Evolutionary conservation across 2,329 filamentous ascomycete species (phyloP).

Genomic region (Ophiostoma fasciatum): DNA sequence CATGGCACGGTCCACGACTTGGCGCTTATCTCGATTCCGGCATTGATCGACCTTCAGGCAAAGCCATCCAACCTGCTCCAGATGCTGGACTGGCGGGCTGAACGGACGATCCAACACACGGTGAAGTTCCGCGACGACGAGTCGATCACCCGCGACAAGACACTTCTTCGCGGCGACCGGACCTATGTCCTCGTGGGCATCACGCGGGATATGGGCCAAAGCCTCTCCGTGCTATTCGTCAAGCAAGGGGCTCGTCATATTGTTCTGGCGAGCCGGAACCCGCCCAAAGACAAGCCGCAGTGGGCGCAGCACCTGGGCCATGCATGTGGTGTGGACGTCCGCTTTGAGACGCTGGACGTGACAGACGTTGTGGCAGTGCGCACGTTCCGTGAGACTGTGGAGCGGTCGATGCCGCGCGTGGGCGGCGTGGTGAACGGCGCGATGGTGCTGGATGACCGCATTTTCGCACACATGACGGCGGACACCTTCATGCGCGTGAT

Average conservation of each 20-base stretch:
- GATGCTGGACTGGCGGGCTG: conserved; percentile 25
- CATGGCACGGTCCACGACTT: too few species aligned
- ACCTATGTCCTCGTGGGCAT: conserved; percentile 27
- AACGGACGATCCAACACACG: conserved; percentile 16
- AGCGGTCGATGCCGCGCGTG: conserved; percentile 16
- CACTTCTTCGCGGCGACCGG: conserved; percentile 18
- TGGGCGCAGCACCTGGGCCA: conserved; percentile 20
- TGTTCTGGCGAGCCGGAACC: conserved; percentile 26
- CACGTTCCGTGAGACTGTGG: conserved; percentile 14
- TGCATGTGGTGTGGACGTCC: conserved; percentile 13
- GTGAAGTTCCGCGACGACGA: conserved; percentile 8
- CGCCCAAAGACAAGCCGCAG: conserved; percentile 12
- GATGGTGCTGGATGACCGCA: conserved; percentile 29
- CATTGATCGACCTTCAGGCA: neutral
- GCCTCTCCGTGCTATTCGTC: conserved; percentile 24
- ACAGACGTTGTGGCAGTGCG: conserved; percentile 16
- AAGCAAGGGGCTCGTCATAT: conserved; percentile 24
- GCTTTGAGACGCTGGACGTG: conserved; percentile 16
- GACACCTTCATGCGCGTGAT: conserved; percentile 23
- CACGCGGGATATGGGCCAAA: conserved; percentile 30
- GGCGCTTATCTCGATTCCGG: neutral
- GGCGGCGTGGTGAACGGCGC: conserved; percentile 28
- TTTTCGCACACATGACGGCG: conserved; percentile 26
- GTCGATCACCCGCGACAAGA: neutral
- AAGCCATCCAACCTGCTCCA: conserved; percentile 9